These are phyloP conservation scores for Vairimorpha necatrix DNA, from an alignment of 371 early-diverging fungal species.

Conservation along the genomic window DNA sequence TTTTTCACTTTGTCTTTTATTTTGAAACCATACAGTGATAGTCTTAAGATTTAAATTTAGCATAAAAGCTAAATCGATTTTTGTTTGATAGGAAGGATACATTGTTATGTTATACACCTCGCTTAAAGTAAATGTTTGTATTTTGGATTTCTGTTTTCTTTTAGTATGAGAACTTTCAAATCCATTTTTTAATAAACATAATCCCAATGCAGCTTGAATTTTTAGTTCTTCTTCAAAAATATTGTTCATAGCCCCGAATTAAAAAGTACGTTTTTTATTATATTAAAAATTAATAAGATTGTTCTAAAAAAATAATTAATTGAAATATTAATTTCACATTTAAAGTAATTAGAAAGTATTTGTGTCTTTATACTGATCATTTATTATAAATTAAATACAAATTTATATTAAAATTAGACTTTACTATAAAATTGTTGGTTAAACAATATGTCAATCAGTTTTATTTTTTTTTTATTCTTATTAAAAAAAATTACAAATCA, in stretches of 20 bases:
- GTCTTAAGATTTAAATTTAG: slow-evolving; percentile 40
- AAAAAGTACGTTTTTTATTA: no score
- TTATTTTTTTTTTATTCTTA: no score
- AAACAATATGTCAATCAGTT: no score
- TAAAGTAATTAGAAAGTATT: no score
- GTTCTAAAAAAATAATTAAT: no score
- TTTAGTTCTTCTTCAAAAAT: background rate
- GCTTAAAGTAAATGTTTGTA: slow-evolving; percentile 45
- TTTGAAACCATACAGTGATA: slow-evolving; percentile 62
- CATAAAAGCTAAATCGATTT: slow-evolving; percentile 46
- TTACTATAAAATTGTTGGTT: no score
- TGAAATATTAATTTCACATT: no score
- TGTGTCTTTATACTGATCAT: no score
- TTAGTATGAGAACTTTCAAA: background rate
- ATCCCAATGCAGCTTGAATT: slow-evolving; percentile 43
- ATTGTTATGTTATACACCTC: slow-evolving; percentile 49
- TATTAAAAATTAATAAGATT: no score
- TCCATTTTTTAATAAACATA: slow-evolving; percentile 36
- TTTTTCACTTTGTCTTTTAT: slow-evolving; percentile 31
- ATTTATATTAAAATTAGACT: no score
- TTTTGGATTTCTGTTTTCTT: slow-evolving; percentile 41
- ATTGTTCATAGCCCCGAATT: background rate
- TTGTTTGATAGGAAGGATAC: slow-evolving; percentile 49
- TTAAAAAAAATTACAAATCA: no score
- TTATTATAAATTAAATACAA: no score